Evolutionary conservation across 2,329 filamentous ascomycete species (phyloP), one percentile per base, ranked within the genome.

Genomic region (Fusarium sp.): DNA sequence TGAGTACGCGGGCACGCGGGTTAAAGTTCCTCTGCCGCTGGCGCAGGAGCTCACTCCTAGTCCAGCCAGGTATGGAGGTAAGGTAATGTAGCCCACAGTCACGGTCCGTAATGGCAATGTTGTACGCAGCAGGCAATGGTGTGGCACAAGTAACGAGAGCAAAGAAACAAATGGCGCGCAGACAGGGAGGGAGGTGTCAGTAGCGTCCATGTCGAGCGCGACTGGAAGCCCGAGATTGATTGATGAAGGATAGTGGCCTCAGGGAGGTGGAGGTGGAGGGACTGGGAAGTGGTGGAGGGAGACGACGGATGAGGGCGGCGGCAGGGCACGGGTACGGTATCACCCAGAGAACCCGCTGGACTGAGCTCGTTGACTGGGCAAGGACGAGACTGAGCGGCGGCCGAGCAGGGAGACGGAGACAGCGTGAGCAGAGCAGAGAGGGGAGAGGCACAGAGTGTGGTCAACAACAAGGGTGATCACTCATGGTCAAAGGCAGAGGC

Each of bases 221-320:
- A 73, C 73, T 71, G 61, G 67, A 74, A 70, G 74, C 67, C 74
- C 66, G 72, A 73, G 57, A 66, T 68, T 76, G 76, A 78, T 77
- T 74, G 76, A 78, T 72, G 76, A 73, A 79, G 74, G 67, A 76
- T 75, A 75, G 75, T 75, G 73, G 77, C 66, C 65, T 66, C 69
- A 74, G 67, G 70, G 68, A 79, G 70, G 75, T 67, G 70, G 75
- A 78, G 66, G 64, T 66, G 64, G 70, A 65, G 69, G 67, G 65
- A 61, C 72, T 71, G 60, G 57, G 60, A 63, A 64, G 58, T 64
- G 70, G 66, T 64, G 64, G 60, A 63, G 61, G 25, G 48, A 58
- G 37, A 71, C 39, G 16, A 57, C 45, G 43, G 48, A 50, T 37
- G 52, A 43, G 59, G 69, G 57, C 63, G 50, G 50, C 56, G 52